These are phyloP conservation scores for Hypoxylon sp. DNA, from an alignment of 2,329 filamentous ascomycete genomes.

Conservation along the genomic window DNA sequence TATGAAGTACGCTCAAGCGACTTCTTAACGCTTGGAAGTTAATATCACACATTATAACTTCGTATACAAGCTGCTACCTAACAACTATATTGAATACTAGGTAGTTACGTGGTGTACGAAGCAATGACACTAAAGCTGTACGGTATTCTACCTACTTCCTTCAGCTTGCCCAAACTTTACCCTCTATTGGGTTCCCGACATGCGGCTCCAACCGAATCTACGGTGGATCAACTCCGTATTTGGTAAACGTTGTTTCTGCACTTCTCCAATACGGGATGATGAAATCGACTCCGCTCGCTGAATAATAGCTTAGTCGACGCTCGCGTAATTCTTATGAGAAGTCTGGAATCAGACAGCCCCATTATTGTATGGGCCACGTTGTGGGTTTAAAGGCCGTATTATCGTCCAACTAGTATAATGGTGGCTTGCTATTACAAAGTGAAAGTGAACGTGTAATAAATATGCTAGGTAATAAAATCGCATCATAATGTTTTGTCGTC, in stretches of 20 bases:
- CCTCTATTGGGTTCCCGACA: conserved; percentile 8
- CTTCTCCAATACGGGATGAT: conserved; percentile 28
- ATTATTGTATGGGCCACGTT: conserved; percentile 20
- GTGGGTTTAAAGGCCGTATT: conserved; percentile 5
- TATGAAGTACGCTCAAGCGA: not conserved
- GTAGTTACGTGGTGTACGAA: not conserved
- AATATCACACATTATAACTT: not conserved
- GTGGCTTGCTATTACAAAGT: conserved; percentile 9
- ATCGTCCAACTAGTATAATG: conserved; percentile 3
- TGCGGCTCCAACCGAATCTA: conserved; percentile 30
- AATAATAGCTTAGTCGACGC: conserved; percentile 41
- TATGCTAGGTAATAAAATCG: conserved; percentile 14
- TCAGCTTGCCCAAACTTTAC: no score
- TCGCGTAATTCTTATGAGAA: conserved; percentile 43
- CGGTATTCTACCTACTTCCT: not conserved
- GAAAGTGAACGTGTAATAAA: conserved; percentile 1
- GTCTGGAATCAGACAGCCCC: conserved; percentile 10
- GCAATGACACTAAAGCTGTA: not conserved
- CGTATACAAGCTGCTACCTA: not conserved
- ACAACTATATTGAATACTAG: conserved; percentile 2
- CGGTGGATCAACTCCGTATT: conserved; percentile 12
- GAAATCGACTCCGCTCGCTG: conserved; percentile 31
- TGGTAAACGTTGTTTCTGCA: conserved; percentile 18
- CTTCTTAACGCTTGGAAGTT: not conserved
- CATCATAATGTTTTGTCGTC: conserved; percentile 26